Evolutionary conservation across 2,329 filamentous ascomycete species (phyloP), one percentile per base, ranked within the genome.

Genomic region (Nothophoma quercina): DNA sequence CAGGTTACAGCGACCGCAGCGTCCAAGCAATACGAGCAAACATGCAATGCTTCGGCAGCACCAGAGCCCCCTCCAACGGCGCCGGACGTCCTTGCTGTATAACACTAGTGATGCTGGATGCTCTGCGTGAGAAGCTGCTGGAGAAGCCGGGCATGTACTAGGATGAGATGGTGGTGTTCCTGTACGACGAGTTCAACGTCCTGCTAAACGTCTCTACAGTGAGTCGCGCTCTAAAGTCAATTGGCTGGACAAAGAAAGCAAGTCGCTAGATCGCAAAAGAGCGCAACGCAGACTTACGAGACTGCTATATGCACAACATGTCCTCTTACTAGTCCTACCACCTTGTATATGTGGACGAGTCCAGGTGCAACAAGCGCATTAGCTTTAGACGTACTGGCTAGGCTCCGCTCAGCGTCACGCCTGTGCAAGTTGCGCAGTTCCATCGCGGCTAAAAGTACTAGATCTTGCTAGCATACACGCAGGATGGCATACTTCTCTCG

Each of bases 281-380:
- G 61, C 64, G 54, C 32, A 71, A 72, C 64, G 36, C 59, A 16
- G 64, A 74, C 32, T 57, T 77, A 44, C 64, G 67, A 59, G 69
- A 74, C 52, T 60, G 64, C 19, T 75, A 76, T 51, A 60, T 71
- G 19, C 49, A 74, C 51, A 67, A 69, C 6, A 35, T 75, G 10
- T 72, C 69, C 2, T 53, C 58, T 1, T 73, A 71, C 45, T 51
- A 55, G 10, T 72, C 67, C 1, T 71, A 74, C 51, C 64, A 76
- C 21, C 56, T 74, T 13, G 65, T 77, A 9, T 77, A 61, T 46
- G 60, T 77, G 3, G 68, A 77, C 50, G 65, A 78, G 58, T 76
- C 75, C 51, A 67, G 72, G 4, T 75, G 63, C 58, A 67, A 77
- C 51, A 75, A 70, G 55, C 60, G 62, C 15, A 60, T 66, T 53